phyloP scores from a whole-genome alignment of 1,284 basidiomycete species.

The Neolentinus lepideus region DNA sequence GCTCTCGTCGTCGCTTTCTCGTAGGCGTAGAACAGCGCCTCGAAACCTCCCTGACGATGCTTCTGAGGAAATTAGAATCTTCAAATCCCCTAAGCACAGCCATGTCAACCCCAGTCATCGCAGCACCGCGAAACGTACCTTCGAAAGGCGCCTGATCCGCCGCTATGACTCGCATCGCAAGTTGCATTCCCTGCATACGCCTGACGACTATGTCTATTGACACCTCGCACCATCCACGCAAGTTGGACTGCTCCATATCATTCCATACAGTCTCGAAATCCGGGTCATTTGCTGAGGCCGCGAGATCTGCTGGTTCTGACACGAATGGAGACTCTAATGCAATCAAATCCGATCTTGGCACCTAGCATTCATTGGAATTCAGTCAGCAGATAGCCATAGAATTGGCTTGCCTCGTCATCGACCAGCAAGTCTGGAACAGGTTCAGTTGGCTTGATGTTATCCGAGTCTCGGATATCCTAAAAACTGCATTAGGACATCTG shows the following conservation, averaged over 20 bases:
- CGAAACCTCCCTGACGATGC: conserved; percentile 12
- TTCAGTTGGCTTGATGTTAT: conserved; percentile 9
- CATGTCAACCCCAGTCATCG: background rate
- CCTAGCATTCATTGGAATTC: conserved; percentile 18
- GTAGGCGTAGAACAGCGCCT: conserved; percentile 43
- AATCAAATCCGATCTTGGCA: conserved; percentile 50
- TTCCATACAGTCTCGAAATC: conserved; percentile 56
- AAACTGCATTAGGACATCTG: no score
- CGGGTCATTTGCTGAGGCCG: conserved; percentile 11
- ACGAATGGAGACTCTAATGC: conserved; percentile 60
- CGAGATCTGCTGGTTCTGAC: conserved; percentile 8
- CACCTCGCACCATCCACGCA: conserved; percentile 60
- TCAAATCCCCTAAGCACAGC: conserved; percentile 46
- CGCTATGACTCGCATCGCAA: conserved; percentile 41
- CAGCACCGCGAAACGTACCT: conserved; percentile 29
- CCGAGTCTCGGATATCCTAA: no score
- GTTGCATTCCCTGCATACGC: conserved; percentile 40
- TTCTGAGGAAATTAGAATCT: conserved; percentile 37
- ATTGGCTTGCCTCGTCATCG: conserved; percentile 15
- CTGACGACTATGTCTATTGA: conserved; percentile 45
- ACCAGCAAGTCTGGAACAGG: conserved; percentile 1
- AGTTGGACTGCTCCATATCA: conserved; percentile 31
- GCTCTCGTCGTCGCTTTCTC: conserved; percentile 58
- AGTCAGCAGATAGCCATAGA: background rate
- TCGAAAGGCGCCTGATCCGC: conserved; percentile 49